Conservation (phyloP, 345 rosid species). For the Citrus inodora region DNA sequence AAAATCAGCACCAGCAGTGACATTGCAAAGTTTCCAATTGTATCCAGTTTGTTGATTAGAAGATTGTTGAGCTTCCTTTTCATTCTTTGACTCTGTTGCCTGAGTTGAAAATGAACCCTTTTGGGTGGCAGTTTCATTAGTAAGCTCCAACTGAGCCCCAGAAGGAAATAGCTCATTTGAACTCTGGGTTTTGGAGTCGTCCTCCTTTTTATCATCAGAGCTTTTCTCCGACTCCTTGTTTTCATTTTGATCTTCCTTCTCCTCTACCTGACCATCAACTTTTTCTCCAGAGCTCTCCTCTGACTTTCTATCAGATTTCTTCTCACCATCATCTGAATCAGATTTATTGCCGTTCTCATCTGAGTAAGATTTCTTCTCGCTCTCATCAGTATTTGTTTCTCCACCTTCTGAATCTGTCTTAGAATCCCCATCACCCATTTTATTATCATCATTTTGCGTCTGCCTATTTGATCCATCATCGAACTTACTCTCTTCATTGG, state of each 20-base stretch:
- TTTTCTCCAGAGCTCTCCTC: slow-evolving; percentile 34
- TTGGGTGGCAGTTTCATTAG: slow-evolving; percentile 65
- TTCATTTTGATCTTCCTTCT: slow-evolving; percentile 40
- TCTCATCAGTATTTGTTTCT: slow-evolving; percentile 31
- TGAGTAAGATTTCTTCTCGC: slow-evolving; percentile 33
- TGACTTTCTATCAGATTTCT: slow-evolving; percentile 30
- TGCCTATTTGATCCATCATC: slow-evolving; percentile 28
- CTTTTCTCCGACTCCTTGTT: slow-evolving; percentile 35
- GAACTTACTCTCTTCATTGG: slow-evolving; percentile 36
- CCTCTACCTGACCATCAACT: slow-evolving; percentile 41
- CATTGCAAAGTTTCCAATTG: slow-evolving; percentile 85
- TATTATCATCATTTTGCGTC: slow-evolving; percentile 28
- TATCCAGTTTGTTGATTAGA: slow-evolving; percentile 38
- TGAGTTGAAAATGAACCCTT: slow-evolving; percentile 86
- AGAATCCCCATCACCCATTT: slow-evolving; percentile 25
- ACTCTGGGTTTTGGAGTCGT: slow-evolving; percentile 40
- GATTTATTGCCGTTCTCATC: slow-evolving; percentile 38
- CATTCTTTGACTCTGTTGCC: slow-evolving; percentile 81
- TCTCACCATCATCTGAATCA: slow-evolving; percentile 37
- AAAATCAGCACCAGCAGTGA: slow-evolving; percentile 84
- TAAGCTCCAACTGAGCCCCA: slow-evolving; percentile 77
- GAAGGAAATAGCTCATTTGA: slow-evolving; percentile 64
- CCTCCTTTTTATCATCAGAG: slow-evolving; percentile 39
- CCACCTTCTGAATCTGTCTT: slow-evolving; percentile 22
- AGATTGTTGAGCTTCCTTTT: slow-evolving; percentile 68